Evolutionary conservation across 1,284 basidiomycete genomes (phyloP).

Genomic region (Ustilago vetiveriae): DNA sequence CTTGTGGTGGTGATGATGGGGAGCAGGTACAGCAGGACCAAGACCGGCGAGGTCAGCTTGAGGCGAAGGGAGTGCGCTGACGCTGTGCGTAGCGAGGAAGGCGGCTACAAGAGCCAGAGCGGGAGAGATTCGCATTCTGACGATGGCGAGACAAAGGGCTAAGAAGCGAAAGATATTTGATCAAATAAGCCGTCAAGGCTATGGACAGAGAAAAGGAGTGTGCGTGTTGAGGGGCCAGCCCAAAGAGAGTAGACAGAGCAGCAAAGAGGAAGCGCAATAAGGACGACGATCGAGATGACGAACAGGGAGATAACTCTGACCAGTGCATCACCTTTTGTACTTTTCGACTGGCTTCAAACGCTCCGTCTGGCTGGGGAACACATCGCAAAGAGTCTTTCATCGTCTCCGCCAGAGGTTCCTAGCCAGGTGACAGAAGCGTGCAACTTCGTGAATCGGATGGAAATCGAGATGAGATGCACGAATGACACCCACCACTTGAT

Average conservation of each 20-base stretch:
- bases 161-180: neutral
- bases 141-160: neutral
- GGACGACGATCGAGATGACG: neutral
- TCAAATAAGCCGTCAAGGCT: neutral
- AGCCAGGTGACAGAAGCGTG: no score
- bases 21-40: no score
- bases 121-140: conserved; percentile 26
- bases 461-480: no score
- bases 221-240: conserved; percentile 29
- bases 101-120: conserved; percentile 27
- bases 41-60: conserved; percentile 12
- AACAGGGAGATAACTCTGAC: no score
- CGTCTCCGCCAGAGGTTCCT: no score
- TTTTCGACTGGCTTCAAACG: no score
- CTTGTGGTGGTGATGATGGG: no score
- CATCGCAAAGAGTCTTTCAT: no score
- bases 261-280: neutral
- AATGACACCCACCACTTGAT: no score
- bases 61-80: conserved; percentile 10
- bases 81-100: conserved; percentile 14
- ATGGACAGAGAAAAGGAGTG: conserved; percentile 1
- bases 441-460: no score
- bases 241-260: neutral
- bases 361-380: no score
- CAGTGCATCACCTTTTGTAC: no score